Conservation (phyloP, 176 grass and related monocot species). For the Panicum miliaceum region DNA sequence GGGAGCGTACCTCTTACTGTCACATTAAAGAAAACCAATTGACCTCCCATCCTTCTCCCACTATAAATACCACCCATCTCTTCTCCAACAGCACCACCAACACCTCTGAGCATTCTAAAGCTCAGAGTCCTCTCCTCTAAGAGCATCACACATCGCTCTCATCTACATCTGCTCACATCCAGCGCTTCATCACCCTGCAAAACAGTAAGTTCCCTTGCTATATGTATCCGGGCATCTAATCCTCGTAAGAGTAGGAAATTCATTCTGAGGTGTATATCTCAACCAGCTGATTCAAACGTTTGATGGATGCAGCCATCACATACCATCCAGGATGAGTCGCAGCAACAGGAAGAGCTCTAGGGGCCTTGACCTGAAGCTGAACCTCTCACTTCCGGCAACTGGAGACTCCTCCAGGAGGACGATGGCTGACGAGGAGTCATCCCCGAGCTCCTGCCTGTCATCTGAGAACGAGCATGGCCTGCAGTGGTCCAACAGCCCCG, state of each 20-base stretch:
- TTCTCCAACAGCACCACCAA: constrained; percentile 43
- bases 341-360: constrained; percentile 73
- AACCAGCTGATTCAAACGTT: background rate
- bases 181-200: background rate
- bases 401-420: constrained; percentile 54
- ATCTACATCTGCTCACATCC: constrained; percentile 10
- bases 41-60: constrained; percentile 50
- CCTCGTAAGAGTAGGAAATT: background rate
- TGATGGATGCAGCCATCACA: constrained; percentile 28
- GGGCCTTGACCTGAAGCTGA: constrained; percentile 83
- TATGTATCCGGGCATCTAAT: constrained; percentile 3
- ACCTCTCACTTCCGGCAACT: constrained; percentile 66
- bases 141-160: constrained; percentile 21
- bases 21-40: constrained; percentile 78
- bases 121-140: constrained; percentile 7
- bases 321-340: constrained; percentile 61
- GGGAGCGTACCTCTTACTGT: constrained; percentile 31
- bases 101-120: constrained; percentile 40
- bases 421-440: constrained; percentile 68
- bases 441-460: constrained; percentile 78
- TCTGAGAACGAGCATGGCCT: constrained; percentile 78
- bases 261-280: background rate
- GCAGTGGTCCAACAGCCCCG: constrained; percentile 75
- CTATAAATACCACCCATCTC: constrained; percentile 62
- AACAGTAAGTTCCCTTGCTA: constrained; percentile 42